These are phyloP conservation scores for Capniomyces stellatus DNA, from an alignment of 371 early-diverging fungal species.

Conservation along the genomic window DNA sequence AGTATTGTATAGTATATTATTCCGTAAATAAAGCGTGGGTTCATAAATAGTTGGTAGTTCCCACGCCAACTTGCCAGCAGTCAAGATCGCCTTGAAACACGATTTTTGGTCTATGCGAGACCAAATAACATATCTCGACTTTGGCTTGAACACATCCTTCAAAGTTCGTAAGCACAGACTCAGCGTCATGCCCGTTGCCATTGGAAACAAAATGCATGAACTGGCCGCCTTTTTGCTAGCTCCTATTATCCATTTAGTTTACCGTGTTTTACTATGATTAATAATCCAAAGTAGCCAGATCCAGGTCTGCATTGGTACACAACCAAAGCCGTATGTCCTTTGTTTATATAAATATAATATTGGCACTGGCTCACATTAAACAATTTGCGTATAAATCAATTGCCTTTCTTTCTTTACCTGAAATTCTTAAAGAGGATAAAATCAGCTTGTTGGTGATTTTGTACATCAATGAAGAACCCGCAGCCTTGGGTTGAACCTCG, in stretches of 20 bases:
- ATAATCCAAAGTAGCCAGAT: no score
- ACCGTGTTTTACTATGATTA: no score
- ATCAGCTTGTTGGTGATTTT: slow-evolving; percentile 12
- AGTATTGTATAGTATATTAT: no score
- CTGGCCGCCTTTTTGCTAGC: background rate
- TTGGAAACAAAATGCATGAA: slow-evolving; percentile 7
- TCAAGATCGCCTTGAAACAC: slow-evolving; percentile 13
- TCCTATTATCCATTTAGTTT: no score
- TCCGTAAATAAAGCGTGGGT: no score
- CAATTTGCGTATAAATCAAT: no score
- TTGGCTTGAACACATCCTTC: background rate
- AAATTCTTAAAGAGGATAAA: slow-evolving; percentile 9
- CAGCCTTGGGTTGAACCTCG: slow-evolving; percentile 18
- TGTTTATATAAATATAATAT: no score
- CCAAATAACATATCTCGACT: slow-evolving; percentile 18
- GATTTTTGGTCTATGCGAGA: slow-evolving; percentile 14
- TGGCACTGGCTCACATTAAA: no score
- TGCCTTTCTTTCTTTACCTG: no score
- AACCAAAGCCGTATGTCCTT: no score
- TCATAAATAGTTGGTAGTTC: no score
- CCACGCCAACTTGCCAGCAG: slow-evolving; percentile 6
- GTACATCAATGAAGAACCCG: slow-evolving; percentile 14
- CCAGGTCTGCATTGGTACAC: no score
- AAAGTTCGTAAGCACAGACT: slow-evolving; percentile 3
- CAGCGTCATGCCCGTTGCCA: slow-evolving; percentile 18